phyloP scores from a whole-genome alignment of 257 asterid species.

The Misopates orontium region DNA sequence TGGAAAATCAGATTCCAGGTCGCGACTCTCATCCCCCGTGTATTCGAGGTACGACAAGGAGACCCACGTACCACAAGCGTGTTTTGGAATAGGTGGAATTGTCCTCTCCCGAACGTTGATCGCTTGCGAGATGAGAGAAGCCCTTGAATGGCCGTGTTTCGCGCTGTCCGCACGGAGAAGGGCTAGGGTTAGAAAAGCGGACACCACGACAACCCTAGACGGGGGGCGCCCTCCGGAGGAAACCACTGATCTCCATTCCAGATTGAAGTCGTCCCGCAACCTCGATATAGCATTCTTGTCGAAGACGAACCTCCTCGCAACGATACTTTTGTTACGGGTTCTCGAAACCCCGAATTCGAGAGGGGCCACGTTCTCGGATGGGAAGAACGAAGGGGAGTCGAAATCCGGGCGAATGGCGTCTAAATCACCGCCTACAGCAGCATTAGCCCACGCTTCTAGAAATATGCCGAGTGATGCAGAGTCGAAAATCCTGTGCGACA shows the following conservation, averaged over 20 bases:
- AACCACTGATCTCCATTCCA: neutral
- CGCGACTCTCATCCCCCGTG: neutral
- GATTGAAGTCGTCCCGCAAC: neutral
- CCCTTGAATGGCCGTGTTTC: neutral
- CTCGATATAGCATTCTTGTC: slow-evolving; percentile 14
- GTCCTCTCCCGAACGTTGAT: slow-evolving; percentile 20
- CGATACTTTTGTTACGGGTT: neutral
- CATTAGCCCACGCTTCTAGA: slow-evolving; percentile 8
- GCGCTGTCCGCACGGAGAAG: slow-evolving; percentile 17
- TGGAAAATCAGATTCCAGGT: neutral
- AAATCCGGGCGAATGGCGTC: slow-evolving; percentile 9
- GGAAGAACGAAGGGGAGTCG: slow-evolving; percentile 15
- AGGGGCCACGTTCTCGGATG: neutral
- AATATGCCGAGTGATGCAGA: neutral
- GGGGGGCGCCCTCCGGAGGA: neutral
- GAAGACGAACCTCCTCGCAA: slow-evolving; percentile 15
- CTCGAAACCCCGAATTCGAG: neutral
- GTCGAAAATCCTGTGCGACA: slow-evolving; percentile 11
- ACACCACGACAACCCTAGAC: slow-evolving; percentile 24
- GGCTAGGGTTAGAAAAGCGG: slow-evolving; percentile 13
- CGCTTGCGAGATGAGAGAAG: neutral
- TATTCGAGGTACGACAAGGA: neutral
- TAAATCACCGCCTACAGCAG: neutral
- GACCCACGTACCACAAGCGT: slow-evolving; percentile 30
- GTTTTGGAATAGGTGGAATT: slow-evolving; percentile 11